Base-by-base conservation (phyloP, 768 basidiomycete genomes). In the Serendipita sp. region DNA sequence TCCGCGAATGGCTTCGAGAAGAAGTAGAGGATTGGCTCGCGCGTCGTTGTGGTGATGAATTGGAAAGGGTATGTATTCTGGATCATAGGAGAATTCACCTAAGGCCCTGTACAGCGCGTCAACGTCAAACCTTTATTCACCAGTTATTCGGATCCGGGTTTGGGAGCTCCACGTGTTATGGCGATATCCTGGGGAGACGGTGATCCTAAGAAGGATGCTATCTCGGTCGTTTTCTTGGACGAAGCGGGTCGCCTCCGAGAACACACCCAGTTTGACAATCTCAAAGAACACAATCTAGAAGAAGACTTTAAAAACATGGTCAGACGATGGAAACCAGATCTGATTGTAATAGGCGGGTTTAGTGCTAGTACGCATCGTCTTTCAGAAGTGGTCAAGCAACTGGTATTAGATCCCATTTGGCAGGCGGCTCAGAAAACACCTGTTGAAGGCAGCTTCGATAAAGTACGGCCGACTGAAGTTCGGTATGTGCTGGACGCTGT, bases 101-200 rank as follows among this genome's bases (percentile, higher is more conserved):
- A 1, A 34, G 24, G 35, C 30, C 13, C 8, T 13, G 10, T 35
- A 24, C 35, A 65, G 64, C 64, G 65, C 5, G 54, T 65, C 41
- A 65, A 60, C 37, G 54, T 65, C 54, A 15, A 32, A 32, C 53
- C 53, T n/a, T 46, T 60, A 7, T 41, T 41, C 41, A 41, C 41
- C 41, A 41, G 13, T 5, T 41, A 41, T 41, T 41, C 41, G 13
- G 41, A 58, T 62, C 13, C 37, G 24, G n/a, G 35, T 37, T 13
- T 15, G 28, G 54, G 44, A 58, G 18, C 65, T 74, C 93, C 56
- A 79, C 86, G 73, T 24, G 92, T 98, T 24, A 80, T 99, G 46
- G 90, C 94, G 2, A 74, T 95, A 65, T 95, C 94, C 4, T 93
- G 92, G 86, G 96, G 96, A 44, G 87, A 89, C 75, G 96, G 96